Evolutionary conservation across 768 basidiomycete genomes (phyloP).

Genomic region (Amanita pallidorosea): DNA sequence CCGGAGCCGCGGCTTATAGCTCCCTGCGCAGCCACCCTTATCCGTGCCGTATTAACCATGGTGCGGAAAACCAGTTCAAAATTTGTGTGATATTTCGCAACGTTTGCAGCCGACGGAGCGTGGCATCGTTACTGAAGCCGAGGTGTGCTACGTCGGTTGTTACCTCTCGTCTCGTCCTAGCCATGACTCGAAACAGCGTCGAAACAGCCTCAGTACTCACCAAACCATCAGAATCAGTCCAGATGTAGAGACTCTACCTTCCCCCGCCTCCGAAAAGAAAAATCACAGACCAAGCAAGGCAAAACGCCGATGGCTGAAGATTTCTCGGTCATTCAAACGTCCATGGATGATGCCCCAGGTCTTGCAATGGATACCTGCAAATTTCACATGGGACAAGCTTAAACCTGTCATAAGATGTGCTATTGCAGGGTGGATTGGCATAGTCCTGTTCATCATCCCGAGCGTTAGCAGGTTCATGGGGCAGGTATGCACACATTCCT

Average conservation of each 20-base stretch:
- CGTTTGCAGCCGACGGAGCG: too few species aligned
- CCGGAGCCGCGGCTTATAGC: too few species aligned
- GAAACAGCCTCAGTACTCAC: too few species aligned
- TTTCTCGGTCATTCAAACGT: neutral
- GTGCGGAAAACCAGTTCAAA: too few species aligned
- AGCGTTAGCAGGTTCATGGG: slow-evolving; percentile 39
- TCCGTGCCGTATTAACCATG: too few species aligned
- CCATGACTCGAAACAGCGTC: too few species aligned
- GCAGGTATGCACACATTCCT: slow-evolving; percentile 28
- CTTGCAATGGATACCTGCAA: slow-evolving; percentile 46
- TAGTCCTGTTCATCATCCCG: slow-evolving; percentile 50
- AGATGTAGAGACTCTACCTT: neutral
- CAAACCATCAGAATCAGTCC: neutral
- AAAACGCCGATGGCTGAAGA: neutral
- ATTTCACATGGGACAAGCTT: slow-evolving; percentile 45
- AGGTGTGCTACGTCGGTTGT: too few species aligned
- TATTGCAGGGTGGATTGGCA: slow-evolving; percentile 48
- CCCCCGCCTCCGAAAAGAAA: neutral
- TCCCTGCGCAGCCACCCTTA: too few species aligned
- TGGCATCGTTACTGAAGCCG: too few species aligned
- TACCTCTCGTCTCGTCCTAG: too few species aligned
- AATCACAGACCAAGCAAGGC: too few species aligned
- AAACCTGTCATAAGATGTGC: slow-evolving; percentile 58
- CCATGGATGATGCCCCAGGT: neutral
- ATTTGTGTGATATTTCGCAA: too few species aligned